These are phyloP conservation scores for Eimeria nieschulzi DNA, from an alignment of 169 alveolate species.

Conservation along the genomic window DNA sequence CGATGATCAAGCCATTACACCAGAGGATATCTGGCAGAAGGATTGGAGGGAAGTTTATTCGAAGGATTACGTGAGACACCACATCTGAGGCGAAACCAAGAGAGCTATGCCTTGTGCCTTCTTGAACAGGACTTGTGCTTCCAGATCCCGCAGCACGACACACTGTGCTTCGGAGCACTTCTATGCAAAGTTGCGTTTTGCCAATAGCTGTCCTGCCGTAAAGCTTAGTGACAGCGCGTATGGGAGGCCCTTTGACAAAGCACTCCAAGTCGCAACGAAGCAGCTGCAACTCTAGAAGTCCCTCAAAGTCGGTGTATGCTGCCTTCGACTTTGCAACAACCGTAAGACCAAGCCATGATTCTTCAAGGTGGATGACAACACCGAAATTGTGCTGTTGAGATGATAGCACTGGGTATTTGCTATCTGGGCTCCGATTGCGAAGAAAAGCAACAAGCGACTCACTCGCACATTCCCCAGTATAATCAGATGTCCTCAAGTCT, in stretches of 20 bases:
- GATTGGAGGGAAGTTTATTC: constrained; percentile 49
- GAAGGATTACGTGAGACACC: constrained; percentile 39
- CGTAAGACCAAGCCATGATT: constrained; percentile 34
- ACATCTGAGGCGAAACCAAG: neutral
- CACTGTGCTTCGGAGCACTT: constrained; percentile 35
- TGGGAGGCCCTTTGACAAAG: constrained; percentile 59
- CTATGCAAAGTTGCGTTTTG: constrained; percentile 19
- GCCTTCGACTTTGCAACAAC: constrained; percentile 37
- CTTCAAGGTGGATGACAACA: constrained; percentile 35
- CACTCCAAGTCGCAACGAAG: constrained; percentile 35
- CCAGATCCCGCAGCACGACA: constrained; percentile 19
- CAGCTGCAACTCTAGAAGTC: constrained; percentile 47
- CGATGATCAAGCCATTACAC: constrained; percentile 29
- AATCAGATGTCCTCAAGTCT: neutral
- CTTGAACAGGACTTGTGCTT: neutral
- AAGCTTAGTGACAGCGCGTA: constrained; percentile 13
- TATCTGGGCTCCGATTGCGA: neutral
- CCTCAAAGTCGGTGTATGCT: constrained; percentile 29
- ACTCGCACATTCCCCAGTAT: neutral
- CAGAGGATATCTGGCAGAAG: constrained; percentile 36
- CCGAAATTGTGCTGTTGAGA: constrained; percentile 60
- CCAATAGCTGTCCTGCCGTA: constrained; percentile 35
- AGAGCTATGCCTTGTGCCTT: neutral
- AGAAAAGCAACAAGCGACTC: constrained; percentile 27
- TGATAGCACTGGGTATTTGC: constrained; percentile 33